Base-by-base conservation (phyloP, 768 basidiomycete species). In the Thelephora aurantiotincta region DNA sequence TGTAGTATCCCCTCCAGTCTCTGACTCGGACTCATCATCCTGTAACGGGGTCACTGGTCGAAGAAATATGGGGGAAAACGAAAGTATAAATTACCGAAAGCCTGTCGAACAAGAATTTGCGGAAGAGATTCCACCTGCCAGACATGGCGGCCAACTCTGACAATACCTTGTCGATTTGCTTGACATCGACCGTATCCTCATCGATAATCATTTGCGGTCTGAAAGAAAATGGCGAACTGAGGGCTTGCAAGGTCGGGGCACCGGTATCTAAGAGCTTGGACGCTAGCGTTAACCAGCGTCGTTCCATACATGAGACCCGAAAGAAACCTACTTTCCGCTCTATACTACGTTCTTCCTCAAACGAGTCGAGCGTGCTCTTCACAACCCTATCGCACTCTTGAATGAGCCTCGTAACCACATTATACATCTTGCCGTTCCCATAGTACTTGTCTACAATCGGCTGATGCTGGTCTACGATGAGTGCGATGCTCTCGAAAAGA, bases 401-500 rank as follows among this genome's bases (percentile, higher is more conserved):
- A 43, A 96, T 63, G 6, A 99, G 68, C 37, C 80, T 72, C 19
- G 72, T 66, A 2, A 92, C 75, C 11, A 94, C 90, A 33, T 65
- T 73, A 36, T 71, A 66, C 94, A 98, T 98, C 61, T 84, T 83
- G 0, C 90, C 86, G 7, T 62, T 55, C 0, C 96, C 96, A 57
- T 99, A 99, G 64, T 99, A 98, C 65, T 96, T 98, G 59, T 97
- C 94, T 1, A 99, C 93, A 4, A 99, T 79, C 2, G 91, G 88
- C 54, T 96, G 94, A 59, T 99, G 96, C 58, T 99, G 96, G 56
- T 94, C 91, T 18, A 99, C 82, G 53, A 99, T 91, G 70, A 89
- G 78, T 0, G 93, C 96, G 45, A 99, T 83, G 48, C 82, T 85
- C 65, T 99, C 96, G 54, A 98, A 92, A 1, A 99, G 73, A 5